Evolutionary conservation across 148 eudicot genomes (phyloP), one percentile per base, ranked within the genome.

Genomic region (Euryodendron excelsum): DNA sequence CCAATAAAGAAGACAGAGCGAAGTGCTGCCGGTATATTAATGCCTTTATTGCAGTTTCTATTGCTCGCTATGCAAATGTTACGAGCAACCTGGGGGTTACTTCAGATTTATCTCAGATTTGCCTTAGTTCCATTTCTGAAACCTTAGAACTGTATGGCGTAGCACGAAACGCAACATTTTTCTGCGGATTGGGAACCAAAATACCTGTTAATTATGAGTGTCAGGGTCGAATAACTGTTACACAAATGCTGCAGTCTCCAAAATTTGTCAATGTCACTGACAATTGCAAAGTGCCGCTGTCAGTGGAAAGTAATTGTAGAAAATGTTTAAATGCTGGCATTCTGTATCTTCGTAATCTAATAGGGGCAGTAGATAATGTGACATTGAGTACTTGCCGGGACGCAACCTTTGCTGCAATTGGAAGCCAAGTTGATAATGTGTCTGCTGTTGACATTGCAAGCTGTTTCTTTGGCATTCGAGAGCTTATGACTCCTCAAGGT

Each of bases 21-120:
- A 93, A 86, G 69, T 96, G 99, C 76, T 96, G 99, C 84, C 97
- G 99, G 14, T 91, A 93, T 81, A 89, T 96, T 44, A 93, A 96
- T 77, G 91, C 98, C 79, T 73, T 86, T 64, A 76, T 93, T 63
- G 98, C 98, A 67, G 82, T 96, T 64, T 90, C 95, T 62, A 73
- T 92, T 80, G 85, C 98, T 78, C 95, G 82, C 34, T 88, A 90
- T 83, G 89, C 98, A 41, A 91, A 96, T 82, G 69, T 81, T 45
- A 87, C 99, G 2, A 80, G 92, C 79, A 84, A 80, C 73, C 88
- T 96, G 1, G 98, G 98, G 25, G 97, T 93, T 78, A 63, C 80
- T 66, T 76, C 90, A 63, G 87, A 89, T 78, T 80, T 88, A 74
- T 85, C 89, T 33, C 88, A 87, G 36, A 77, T 80, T 56, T 96